Percentiles rank a stretch among this genome's conserved stretches.
Evolutionary conservation across 1,284 basidiomycete genomes (phyloP).

Genomic region (Ustilago trichophora): DNA sequence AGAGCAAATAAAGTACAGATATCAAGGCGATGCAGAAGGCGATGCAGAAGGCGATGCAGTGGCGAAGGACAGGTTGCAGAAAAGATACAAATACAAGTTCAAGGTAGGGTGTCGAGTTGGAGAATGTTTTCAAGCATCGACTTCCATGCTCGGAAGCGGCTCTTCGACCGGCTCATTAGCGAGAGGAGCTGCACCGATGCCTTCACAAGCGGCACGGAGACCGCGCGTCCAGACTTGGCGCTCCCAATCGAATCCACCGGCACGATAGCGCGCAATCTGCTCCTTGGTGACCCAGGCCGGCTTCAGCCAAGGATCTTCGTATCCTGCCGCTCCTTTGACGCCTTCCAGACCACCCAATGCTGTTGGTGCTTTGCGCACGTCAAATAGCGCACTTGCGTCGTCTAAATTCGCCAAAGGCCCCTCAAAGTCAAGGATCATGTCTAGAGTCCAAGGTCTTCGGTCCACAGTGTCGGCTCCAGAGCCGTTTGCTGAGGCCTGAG

Average conservation of each 20-base stretch:
- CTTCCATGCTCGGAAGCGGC: slow-evolving; percentile 23
- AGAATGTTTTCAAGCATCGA: slow-evolving; percentile 10
- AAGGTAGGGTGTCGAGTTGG: neutral
- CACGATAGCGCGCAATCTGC: slow-evolving; percentile 48
- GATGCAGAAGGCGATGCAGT: too few relatives aligned
- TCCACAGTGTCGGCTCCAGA: slow-evolving; percentile 13
- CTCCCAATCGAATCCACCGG: slow-evolving; percentile 60
- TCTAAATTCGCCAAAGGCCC: slow-evolving; percentile 58
- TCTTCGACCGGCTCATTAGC: neutral
- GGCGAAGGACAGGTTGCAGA: too few relatives aligned
- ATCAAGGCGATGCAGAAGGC: too few relatives aligned
- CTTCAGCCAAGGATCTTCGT: slow-evolving; percentile 59
- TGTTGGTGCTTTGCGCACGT: slow-evolving; percentile 44
- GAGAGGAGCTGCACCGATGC: slow-evolving; percentile 39
- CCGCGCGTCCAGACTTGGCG: slow-evolving; percentile 55
- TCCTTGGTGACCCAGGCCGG: slow-evolving; percentile 39
- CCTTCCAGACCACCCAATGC: slow-evolving; percentile 47
- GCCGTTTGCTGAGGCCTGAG: slow-evolving; percentile 14
- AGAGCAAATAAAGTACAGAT: too few relatives aligned
- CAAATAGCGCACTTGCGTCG: slow-evolving; percentile 46
- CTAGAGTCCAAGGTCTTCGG: slow-evolving; percentile 38
- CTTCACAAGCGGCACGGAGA: slow-evolving; percentile 48
- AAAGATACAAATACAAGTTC: too few relatives aligned
- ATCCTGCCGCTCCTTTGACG: slow-evolving; percentile 38
- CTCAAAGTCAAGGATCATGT: slow-evolving; percentile 57